Evolutionary conservation across 495 filamentous ascomycete species (phyloP).

Genomic region (Hypoxylon lienhwacheense): DNA sequence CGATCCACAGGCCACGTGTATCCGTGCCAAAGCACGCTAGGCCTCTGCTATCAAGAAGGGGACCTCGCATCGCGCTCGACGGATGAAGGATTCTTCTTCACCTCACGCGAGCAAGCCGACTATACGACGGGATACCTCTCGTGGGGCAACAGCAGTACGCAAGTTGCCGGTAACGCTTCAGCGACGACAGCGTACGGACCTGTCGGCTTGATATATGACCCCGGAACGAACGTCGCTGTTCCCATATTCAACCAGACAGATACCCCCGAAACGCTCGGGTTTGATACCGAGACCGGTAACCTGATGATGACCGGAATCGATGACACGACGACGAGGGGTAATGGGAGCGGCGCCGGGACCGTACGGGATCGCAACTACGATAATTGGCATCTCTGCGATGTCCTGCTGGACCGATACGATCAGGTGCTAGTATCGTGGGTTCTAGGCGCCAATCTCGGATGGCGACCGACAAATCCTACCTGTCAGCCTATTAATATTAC

Average conservation of each 20-base stretch:
- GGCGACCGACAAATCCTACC: conserved; percentile 20
- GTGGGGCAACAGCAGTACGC: conserved; percentile 1
- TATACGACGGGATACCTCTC: conserved; percentile 6
- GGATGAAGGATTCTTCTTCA: conserved; percentile 13
- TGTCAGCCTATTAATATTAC: conserved; percentile 15
- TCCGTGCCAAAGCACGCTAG: not conserved
- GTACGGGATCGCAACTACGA: conserved; percentile 6
- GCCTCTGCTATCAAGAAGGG: not conserved
- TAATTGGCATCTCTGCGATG: conserved; percentile 18
- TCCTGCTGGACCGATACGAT: not conserved
- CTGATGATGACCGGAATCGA: conserved; percentile 14
- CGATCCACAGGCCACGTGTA: not conserved
- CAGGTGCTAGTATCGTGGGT: conserved; percentile 11
- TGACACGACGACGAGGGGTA: not conserved
- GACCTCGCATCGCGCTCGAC: not conserved
- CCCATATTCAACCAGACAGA: conserved; percentile 7
- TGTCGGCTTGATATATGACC: conserved; percentile 10
- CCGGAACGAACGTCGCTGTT: conserved; percentile 13
- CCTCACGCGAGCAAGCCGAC: conserved; percentile 1
- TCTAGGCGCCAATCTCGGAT: conserved; percentile 12
- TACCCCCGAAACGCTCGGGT: conserved; percentile 3
- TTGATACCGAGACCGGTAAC: conserved; percentile 4
- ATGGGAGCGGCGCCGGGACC: not conserved
- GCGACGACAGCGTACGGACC: too few relatives aligned
- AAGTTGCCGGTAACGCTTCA: too few relatives aligned